Conservation (phyloP, 208 protist genomes). For the Trichomonas gallinae region DNA sequence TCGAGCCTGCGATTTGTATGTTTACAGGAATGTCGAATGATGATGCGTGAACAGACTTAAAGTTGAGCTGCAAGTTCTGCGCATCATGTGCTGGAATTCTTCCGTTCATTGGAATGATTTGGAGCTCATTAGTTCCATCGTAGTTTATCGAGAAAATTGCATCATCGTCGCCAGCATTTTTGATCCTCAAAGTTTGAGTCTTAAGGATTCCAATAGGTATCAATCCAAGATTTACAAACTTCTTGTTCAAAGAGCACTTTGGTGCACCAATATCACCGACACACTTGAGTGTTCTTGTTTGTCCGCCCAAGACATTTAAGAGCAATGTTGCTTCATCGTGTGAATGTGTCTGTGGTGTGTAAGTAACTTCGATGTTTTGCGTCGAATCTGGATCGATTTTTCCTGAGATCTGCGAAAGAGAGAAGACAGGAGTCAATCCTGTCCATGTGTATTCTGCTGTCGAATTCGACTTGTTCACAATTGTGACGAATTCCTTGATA, state of each 20-base stretch:
- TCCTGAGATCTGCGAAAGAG: background rate
- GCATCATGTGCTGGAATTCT: background rate
- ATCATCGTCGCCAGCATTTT: background rate
- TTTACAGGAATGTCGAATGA: background rate
- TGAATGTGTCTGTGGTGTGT: background rate
- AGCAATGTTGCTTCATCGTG: background rate
- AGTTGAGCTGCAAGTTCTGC: background rate
- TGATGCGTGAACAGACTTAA: background rate
- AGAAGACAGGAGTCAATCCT: background rate
- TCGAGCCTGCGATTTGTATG: background rate
- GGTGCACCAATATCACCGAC: background rate
- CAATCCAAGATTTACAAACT: background rate
- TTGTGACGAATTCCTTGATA: background rate
- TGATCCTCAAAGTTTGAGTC: background rate
- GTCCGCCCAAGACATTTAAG: background rate
- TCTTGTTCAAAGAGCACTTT: background rate
- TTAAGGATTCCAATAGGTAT: background rate
- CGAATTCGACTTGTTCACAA: background rate
- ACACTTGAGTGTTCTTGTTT: background rate
- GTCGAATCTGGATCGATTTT: background rate
- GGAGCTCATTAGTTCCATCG: background rate
- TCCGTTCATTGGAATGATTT: background rate
- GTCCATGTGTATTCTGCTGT: background rate
- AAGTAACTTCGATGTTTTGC: background rate
- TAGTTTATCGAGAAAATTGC: background rate